A percentile compares a stretch with the other conserved stretches of the same genome.
phyloP scores from a whole-genome alignment of 2,329 filamentous ascomycete genomes.

The Penicillium sp. region DNA sequence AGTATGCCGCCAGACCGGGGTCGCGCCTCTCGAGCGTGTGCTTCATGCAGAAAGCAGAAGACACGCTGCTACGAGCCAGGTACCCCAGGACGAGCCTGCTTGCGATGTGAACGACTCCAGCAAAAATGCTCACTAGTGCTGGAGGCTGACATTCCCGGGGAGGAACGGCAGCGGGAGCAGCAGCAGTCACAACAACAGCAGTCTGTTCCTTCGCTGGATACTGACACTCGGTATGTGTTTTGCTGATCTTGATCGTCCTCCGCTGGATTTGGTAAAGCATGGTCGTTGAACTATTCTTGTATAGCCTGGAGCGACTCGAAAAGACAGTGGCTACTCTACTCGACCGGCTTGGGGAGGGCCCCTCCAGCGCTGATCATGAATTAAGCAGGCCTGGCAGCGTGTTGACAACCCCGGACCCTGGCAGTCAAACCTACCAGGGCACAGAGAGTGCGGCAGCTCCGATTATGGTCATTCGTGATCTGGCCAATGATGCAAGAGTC shows the following conservation, averaged over 20 bases:
- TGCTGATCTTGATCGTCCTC: neutral
- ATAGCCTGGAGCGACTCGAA: conserved; percentile 25
- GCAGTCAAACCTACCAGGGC: conserved; percentile 16
- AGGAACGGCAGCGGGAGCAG: conserved; percentile 10
- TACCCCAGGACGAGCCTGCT: conserved; percentile 35
- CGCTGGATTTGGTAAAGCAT: neutral
- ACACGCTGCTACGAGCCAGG: conserved; percentile 47
- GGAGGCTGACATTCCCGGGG: conserved; percentile 4
- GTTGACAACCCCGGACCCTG: conserved; percentile 18
- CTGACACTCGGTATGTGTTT: conserved; percentile 24
- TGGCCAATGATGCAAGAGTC: conserved; percentile 20
- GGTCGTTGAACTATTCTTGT: neutral
- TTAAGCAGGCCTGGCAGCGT: conserved; percentile 15
- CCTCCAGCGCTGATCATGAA: conserved; percentile 12
- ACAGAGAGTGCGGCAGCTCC: conserved; percentile 24
- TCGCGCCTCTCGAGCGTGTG: conserved; percentile 41
- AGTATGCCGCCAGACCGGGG: conserved; percentile 27
- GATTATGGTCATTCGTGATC: conserved; percentile 28
- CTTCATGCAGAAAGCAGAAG: conserved; percentile 46
- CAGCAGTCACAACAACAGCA: neutral
- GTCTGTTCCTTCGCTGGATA: conserved; percentile 9
- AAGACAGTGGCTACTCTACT: conserved; percentile 23
- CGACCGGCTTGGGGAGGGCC: conserved; percentile 23
- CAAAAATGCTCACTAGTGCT: conserved; percentile 40
- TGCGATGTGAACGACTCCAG: conserved; percentile 44